A percentile compares a stretch with the other conserved stretches of the same genome.
Conservation (phyloP, 768 basidiomycete genomes). For the Boletellus sp. region DNA sequence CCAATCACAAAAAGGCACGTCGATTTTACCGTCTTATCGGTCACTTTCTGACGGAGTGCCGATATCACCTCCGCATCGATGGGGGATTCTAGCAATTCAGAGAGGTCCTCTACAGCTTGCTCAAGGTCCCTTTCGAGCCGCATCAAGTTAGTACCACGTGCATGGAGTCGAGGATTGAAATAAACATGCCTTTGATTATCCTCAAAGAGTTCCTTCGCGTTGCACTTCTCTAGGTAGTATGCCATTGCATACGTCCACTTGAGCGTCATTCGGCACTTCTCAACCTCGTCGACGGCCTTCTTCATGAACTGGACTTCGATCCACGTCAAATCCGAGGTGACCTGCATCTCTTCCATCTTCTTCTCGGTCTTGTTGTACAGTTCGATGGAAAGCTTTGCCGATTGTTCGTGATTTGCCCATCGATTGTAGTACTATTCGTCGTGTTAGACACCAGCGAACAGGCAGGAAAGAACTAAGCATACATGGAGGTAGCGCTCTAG, state of each 20-base stretch:
- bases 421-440: conserved; percentile 91
- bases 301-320: conserved; percentile 99
- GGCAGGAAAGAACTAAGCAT: conserved; percentile 28
- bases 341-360: conserved; percentile 99
- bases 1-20: neutral
- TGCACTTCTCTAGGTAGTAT: conserved; percentile 87
- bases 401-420: conserved; percentile 99
- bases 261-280: conserved; percentile 88
- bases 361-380: conserved; percentile 95
- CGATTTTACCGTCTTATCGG: conserved; percentile 81
- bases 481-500: conserved; percentile 96
- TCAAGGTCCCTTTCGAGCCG: conserved; percentile 71
- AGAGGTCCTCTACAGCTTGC: conserved; percentile 90
- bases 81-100: conserved; percentile 88
- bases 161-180: neutral
- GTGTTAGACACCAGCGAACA: neutral
- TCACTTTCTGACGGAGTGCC: conserved; percentile 83
- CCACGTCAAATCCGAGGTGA: conserved; percentile 89
- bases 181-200: conserved; percentile 83
- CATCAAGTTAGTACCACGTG: neutral
- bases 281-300: conserved; percentile 91
- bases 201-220: conserved; percentile 93
- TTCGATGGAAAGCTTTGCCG: conserved; percentile 92
- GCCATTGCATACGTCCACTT: conserved; percentile 99
- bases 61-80: conserved; percentile 84